Evolutionary conservation across 371 early-diverging fungal genomes (phyloP), one percentile per base, ranked within the genome.

Genomic region (Syncephalastrum sp.): DNA sequence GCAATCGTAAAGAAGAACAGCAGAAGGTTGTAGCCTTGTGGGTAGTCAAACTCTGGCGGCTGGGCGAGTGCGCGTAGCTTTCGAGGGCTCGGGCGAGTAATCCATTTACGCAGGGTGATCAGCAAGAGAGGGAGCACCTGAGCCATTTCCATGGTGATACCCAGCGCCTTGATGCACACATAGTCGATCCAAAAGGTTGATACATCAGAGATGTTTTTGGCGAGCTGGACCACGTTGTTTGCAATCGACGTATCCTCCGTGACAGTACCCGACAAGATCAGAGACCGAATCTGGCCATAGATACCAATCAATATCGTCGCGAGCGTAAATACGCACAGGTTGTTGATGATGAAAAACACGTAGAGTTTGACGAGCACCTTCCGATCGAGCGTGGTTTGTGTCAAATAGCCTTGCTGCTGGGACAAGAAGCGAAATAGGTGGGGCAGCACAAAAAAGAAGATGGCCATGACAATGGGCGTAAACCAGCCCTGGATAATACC

Each of bases 1-100:
- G 89, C 85, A 57, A 92, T 81, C 1, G 91, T 90, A 53, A 91
- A 86, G 25, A 91, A 78, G 71, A 90, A 90, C 59, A 89, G 60
- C 17, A 91, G 68, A 15, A 82, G 61, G 43, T 89, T 88, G 71
- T 92, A 92, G 57, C 77, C 74, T 25, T 84, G 75, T 1, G 88
- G 83, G 52, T 82, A 88, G 56, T 90, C 85, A 63, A 92, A 87
- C 25, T 77, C 80, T 0, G 87, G 87, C 3, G 93, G 87, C 59
- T 87, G 78, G 23, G 85, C 86, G 46, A 86, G 49, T 15, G 74
- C 80, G 3, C 67, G 68, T 2, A 88, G 70, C 61, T 90, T 82
- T 25, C 93, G 84, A 3, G 95, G 93, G 29, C 91, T 91, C 6
- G 80, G 75, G 15, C 77, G 72, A 33, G 87, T 78, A 7, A 87